A percentile compares a stretch with the other conserved stretches of the same genome.
These are phyloP conservation scores for Chrysosporium queenslandicum DNA, from an alignment of 2,329 filamentous ascomycete species.

Conservation along the genomic window DNA sequence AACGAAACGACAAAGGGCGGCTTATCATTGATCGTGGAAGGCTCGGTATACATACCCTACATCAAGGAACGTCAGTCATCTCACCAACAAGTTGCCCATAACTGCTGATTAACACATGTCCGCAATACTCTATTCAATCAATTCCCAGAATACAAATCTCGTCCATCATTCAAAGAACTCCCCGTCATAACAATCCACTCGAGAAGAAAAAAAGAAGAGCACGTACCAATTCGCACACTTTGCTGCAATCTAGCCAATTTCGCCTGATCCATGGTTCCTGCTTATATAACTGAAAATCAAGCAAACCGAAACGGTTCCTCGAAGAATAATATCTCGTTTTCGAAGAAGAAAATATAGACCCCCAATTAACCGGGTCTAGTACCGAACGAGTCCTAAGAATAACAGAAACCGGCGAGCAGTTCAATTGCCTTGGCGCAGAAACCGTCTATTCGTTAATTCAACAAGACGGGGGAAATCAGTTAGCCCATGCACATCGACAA, in stretches of 20 bases:
- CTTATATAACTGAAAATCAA: neutral
- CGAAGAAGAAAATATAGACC: no score
- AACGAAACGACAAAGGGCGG: neutral
- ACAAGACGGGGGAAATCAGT: neutral
- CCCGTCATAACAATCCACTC: neutral
- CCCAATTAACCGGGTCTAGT: neutral
- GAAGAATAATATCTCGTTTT: neutral
- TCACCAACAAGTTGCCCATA: neutral
- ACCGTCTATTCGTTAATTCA: neutral
- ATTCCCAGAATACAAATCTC: neutral
- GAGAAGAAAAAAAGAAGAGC: neutral
- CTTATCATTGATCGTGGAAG: neutral
- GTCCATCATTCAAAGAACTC: neutral
- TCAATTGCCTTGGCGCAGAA: neutral
- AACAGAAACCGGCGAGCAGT: neutral
- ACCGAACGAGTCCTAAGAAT: neutral
- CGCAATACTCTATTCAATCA: neutral
- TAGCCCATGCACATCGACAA: slow-evolving; percentile 6
- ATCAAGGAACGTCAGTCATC: slow-evolving; percentile 17
- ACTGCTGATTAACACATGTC: neutral
- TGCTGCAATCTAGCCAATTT: slow-evolving; percentile 58
- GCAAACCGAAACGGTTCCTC: neutral
- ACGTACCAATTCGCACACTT: slow-evolving; percentile 61
- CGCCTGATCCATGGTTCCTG: slow-evolving; percentile 50
- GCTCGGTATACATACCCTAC: slow-evolving; percentile 24